Conservation (phyloP, 768 basidiomycete genomes). For the Amylocystis lapponica region DNA sequence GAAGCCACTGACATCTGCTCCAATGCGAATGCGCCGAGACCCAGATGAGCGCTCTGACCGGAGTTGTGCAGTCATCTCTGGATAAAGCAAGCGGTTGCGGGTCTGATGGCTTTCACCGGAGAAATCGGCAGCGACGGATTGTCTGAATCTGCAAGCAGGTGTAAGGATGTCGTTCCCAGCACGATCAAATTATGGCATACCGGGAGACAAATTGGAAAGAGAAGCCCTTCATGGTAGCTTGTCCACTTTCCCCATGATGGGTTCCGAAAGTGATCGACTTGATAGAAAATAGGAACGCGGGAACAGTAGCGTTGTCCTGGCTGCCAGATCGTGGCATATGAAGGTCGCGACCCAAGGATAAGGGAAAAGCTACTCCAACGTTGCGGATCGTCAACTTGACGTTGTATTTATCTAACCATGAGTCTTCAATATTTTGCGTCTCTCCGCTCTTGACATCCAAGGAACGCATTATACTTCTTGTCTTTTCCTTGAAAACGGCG, state of each 20-base stretch:
- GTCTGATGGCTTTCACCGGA: conserved; percentile 59
- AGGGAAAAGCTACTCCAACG: conserved; percentile 88
- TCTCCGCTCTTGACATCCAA: conserved; percentile 62
- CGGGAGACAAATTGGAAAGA: conserved; percentile 81
- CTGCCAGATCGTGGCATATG: conserved; percentile 39
- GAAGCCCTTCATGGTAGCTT: conserved; percentile 63
- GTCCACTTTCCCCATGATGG: conserved; percentile 72
- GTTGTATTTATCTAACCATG: conserved; percentile 53
- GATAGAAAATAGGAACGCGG: conserved; percentile 85
- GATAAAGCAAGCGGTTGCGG: conserved; percentile 70
- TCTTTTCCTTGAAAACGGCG: conserved; percentile 79
- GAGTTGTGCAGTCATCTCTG: conserved; percentile 73
- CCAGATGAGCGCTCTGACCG: conserved; percentile 45
- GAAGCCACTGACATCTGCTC: conserved; percentile 77
- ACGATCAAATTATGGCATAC: conserved; percentile 36
- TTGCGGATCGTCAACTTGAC: conserved; percentile 53
- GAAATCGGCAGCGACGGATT: conserved; percentile 67
- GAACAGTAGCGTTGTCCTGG: conserved; percentile 42
- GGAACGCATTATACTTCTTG: conserved; percentile 62
- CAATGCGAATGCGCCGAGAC: conserved; percentile 52
- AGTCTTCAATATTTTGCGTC: conserved; percentile 25
- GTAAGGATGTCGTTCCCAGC: conserved; percentile 42
- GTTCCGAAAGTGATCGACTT: conserved; percentile 67
- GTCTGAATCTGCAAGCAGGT: conserved; percentile 58
- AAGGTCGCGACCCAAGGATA: conserved; percentile 57